Conservation (phyloP, 306 rosid species). For the Rosa rugosa region DNA sequence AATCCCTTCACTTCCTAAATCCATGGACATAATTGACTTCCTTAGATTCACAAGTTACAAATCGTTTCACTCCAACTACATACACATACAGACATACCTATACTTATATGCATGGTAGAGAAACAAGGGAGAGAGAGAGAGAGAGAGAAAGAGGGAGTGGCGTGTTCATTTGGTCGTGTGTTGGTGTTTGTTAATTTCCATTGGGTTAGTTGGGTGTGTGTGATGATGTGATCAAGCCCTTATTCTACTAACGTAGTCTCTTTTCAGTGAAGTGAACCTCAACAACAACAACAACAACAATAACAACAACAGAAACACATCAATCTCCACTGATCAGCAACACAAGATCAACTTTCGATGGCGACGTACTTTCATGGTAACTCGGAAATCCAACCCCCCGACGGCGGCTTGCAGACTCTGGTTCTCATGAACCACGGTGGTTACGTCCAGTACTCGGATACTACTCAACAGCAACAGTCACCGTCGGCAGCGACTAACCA, state of each 20-base stretch:
- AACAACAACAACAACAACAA: background rate
- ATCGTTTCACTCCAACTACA: background rate
- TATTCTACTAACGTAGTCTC: conserved; percentile 17
- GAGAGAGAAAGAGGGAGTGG: conserved; percentile 1
- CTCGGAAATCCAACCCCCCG: conserved; percentile 66
- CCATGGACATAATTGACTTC: conserved; percentile 1
- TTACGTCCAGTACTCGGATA: conserved; percentile 73
- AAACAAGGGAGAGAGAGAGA: background rate
- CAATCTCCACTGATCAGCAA: conserved; percentile 36
- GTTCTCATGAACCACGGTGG: conserved; percentile 80
- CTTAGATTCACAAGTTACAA: conserved; percentile 3
- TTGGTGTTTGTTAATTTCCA: conserved; percentile 7
- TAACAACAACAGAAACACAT: background rate
- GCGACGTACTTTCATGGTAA: conserved; percentile 87
- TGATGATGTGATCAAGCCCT: conserved; percentile 20
- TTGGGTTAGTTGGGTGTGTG: conserved; percentile 17
- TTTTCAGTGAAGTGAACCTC: conserved; percentile 22
- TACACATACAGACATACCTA: background rate
- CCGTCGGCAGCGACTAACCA: conserved; percentile 37
- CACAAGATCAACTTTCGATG: conserved; percentile 43
- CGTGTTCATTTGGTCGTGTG: background rate
- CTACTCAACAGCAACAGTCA: conserved; percentile 44
- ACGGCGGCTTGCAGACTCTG: conserved; percentile 79
- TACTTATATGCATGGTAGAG: conserved; percentile 10
- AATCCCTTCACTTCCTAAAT: conserved; percentile 3